Percentiles rank a stretch among this genome's conserved stretches.
Conservation (phyloP, 2,329 filamentous ascomycete species). For the Macrophomina pseudophaseolina region DNA sequence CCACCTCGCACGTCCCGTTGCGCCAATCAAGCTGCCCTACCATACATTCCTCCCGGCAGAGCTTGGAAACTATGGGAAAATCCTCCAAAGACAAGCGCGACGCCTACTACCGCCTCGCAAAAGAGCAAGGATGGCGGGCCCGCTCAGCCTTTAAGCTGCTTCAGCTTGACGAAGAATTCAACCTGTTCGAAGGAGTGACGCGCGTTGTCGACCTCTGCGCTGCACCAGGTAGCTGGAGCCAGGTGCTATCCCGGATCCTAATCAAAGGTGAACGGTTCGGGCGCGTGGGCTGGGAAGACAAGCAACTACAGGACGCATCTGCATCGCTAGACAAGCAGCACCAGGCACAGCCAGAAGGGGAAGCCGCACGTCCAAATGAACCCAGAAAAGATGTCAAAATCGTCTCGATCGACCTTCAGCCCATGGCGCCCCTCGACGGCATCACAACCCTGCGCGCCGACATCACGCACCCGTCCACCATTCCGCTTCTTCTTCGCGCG, state of each 20-base stretch:
- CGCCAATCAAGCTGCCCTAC: no score
- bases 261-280: constrained; percentile 95
- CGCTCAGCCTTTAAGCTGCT: constrained; percentile 96
- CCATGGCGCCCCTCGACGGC: constrained; percentile 90
- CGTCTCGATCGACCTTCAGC: constrained; percentile 93
- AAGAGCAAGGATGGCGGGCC: constrained; percentile 98
- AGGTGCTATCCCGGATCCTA: constrained; percentile 89
- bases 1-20: neutral
- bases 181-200: constrained; percentile 87
- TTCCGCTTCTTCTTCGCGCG: constrained; percentile 83
- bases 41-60: neutral
- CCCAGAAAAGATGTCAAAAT: constrained; percentile 82
- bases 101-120: constrained; percentile 95
- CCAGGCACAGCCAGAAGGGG: constrained; percentile 30
- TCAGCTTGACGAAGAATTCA: constrained; percentile 94
- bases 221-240: constrained; percentile 95
- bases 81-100: constrained; percentile 99
- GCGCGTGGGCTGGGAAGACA: constrained; percentile 83
- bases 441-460: constrained; percentile 93
- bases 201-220: constrained; percentile 95
- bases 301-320: constrained; percentile 70
- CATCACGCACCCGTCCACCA: constrained; percentile 95
- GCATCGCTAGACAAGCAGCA: neutral
- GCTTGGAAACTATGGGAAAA: constrained; percentile 74
- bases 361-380: constrained; percentile 39